phyloP scores from a whole-genome alignment of 371 early-diverging fungal genomes.

The Phascolomyces articulosus region DNA sequence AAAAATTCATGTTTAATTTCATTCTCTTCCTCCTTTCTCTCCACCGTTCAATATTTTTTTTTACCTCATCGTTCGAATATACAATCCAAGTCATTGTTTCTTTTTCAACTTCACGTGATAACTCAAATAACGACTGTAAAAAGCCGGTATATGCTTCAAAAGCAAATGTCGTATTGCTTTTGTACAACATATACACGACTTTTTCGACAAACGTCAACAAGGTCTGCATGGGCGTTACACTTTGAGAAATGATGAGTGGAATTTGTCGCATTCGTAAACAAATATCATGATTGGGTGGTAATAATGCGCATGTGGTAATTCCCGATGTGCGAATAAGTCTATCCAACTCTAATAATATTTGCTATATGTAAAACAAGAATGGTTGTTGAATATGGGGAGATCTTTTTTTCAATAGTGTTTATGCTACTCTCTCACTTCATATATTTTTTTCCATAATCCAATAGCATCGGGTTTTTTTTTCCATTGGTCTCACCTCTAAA shows the following conservation, averaged over 20 bases:
- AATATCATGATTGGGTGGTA: slow-evolving; percentile 85
- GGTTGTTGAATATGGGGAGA: too few relatives aligned
- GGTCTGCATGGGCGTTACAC: slow-evolving; percentile 71
- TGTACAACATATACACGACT: slow-evolving; percentile 80
- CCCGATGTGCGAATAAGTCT: slow-evolving; percentile 65
- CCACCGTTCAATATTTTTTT: neutral
- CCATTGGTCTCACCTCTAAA: too few relatives aligned
- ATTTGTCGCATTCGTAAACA: slow-evolving; percentile 76
- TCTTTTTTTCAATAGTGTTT: too few relatives aligned
- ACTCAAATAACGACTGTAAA: slow-evolving; percentile 79
- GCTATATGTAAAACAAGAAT: slow-evolving; percentile 21
- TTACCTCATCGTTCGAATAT: slow-evolving; percentile 85
- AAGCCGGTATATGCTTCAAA: slow-evolving; percentile 84
- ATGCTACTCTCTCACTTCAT: too few relatives aligned
- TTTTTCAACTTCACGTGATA: slow-evolving; percentile 74
- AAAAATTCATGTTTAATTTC: neutral
- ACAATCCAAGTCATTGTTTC: slow-evolving; percentile 90
- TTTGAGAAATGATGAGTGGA: slow-evolving; percentile 64
- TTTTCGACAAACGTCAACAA: slow-evolving; percentile 82
- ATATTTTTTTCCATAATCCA: too few relatives aligned
- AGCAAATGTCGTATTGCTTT: slow-evolving; percentile 70
- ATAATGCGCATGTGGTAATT: slow-evolving; percentile 58
- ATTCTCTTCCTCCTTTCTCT: neutral
- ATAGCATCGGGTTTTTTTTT: too few relatives aligned
- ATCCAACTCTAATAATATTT: slow-evolving; percentile 78